Base-by-base conservation (phyloP, 345 rosid species). In the Carallia pectinifolia region DNA sequence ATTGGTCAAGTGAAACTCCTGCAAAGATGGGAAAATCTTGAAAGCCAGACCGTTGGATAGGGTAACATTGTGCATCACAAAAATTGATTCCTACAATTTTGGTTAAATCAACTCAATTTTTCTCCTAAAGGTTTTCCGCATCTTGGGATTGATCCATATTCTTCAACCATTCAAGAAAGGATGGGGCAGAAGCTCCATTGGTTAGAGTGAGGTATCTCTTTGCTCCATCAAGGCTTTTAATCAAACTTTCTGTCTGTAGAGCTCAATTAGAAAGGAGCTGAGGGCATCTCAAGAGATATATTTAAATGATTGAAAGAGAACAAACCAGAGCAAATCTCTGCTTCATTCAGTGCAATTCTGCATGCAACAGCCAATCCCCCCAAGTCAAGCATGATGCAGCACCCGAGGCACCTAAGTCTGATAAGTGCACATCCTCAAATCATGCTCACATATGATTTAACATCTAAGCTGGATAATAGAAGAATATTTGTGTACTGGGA, bases 1-100 rank as follows among this genome's bases (percentile, higher is more conserved):
- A 73, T 91, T 94, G 17, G 96, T 89, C 81, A 90, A 84, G 73
- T 91, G 95, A 64, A 94, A 88, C 84, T 23, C 98, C 98, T 94
- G 89, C 74, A 76, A 9, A 72, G 69, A 64, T 15, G 66, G 71
- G 7, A 68, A 76, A 60, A 18, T n/a, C 13, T 23, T 36, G 44
- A 76, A 64, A 44, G 39, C 56, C 16, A 61, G 52, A 50, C 34
- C 60, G 12, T 61, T 7, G 34, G 18, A 47, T 54, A 63, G 23
- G 19, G 39, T 33, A 33, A 33, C 4, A 33, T 33, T 33, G 34
- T 4, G 4, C 58, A 63, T 65, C 53, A 62, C 36, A 7, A 39
- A 74, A 73, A 6, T 4, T 31, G 23, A 53, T 69, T 6, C 69
- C 19, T 77, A 89, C 68, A 86, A 77, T 69, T 94, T 75, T 89